These are phyloP conservation scores for Calonectria pteridis DNA, from an alignment of 2,329 filamentous ascomycete species.

Conservation along the genomic window DNA sequence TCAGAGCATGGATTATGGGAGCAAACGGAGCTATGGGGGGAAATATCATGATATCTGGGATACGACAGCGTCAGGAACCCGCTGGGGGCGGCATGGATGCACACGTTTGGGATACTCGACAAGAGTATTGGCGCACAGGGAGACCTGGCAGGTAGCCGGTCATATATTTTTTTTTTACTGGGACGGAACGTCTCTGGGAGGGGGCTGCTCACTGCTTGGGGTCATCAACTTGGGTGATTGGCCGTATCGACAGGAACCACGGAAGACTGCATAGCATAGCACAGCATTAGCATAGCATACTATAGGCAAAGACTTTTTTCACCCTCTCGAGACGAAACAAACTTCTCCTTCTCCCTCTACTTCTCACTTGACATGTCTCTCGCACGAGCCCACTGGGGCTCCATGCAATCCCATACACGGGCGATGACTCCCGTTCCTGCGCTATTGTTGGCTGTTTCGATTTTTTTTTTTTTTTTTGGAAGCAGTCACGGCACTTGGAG, in stretches of 20 bases:
- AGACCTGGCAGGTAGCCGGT: constrained; percentile 42
- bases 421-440: constrained; percentile 5
- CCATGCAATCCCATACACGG: not conserved
- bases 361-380: constrained; percentile 18
- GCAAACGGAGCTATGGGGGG: constrained; percentile 43
- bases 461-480: constrained; percentile 13
- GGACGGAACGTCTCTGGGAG: constrained; percentile 38
- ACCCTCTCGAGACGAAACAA: constrained; percentile 40
- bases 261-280: constrained; percentile 46
- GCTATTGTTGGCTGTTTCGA: not conserved
- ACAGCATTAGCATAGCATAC: constrained; percentile 43
- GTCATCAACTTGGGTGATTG: constrained; percentile 34
- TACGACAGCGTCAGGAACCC: constrained; percentile 40
- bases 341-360: constrained; percentile 27
- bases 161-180: constrained; percentile 10
- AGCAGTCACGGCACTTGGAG: constrained; percentile 20
- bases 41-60: constrained; percentile 49
- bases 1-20: constrained; percentile 52
- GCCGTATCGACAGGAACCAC: constrained; percentile 40
- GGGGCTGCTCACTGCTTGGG: constrained; percentile 36
- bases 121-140: constrained; percentile 41
- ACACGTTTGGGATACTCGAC: constrained; percentile 34
- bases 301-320: constrained; percentile 42
- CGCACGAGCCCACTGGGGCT: not conserved
- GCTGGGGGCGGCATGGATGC: constrained; percentile 31